A percentile compares a stretch with the other conserved stretches of the same genome.
Evolutionary conservation across 2,329 filamentous ascomycete species (phyloP).

Genomic region (Fusarium xyrophilum): DNA sequence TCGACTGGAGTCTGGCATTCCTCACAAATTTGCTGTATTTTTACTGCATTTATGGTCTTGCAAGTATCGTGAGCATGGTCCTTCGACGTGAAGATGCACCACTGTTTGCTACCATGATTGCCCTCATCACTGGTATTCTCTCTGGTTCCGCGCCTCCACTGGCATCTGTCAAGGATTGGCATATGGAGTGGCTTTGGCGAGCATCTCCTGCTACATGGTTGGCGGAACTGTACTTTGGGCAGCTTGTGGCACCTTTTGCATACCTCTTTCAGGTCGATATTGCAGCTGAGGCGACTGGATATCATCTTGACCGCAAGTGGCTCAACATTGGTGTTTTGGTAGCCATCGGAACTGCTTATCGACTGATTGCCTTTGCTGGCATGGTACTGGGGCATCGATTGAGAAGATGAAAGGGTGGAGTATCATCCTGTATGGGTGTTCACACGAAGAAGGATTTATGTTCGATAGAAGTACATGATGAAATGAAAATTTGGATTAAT

Average conservation of each 20-base stretch:
- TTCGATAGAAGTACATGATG: neutral
- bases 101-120: constrained; percentile 61
- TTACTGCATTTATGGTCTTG: constrained; percentile 64
- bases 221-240: constrained; percentile 62
- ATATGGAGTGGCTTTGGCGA: constrained; percentile 63
- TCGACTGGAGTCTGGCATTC: constrained; percentile 58
- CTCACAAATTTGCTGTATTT: constrained; percentile 62
- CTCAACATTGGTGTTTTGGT: constrained; percentile 55
- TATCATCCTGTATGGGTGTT: neutral
- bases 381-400: constrained; percentile 35
- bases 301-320: constrained; percentile 52
- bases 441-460: neutral
- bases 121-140: constrained; percentile 61
- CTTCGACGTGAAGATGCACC: constrained; percentile 63
- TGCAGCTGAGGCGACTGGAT: constrained; percentile 54
- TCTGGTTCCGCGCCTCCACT: constrained; percentile 61
- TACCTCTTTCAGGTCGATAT: constrained; percentile 60
- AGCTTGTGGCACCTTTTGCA: constrained; percentile 56
- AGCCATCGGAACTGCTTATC: constrained; percentile 53
- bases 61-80: constrained; percentile 60
- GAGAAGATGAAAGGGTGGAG: constrained; percentile 21
- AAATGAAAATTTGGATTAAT: neutral
- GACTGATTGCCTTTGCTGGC: constrained; percentile 50
- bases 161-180: constrained; percentile 56
- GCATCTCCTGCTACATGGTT: constrained; percentile 62